These are phyloP conservation scores for Albatrellus sp. DNA, from an alignment of 1,284 basidiomycete genomes.

Conservation along the genomic window DNA sequence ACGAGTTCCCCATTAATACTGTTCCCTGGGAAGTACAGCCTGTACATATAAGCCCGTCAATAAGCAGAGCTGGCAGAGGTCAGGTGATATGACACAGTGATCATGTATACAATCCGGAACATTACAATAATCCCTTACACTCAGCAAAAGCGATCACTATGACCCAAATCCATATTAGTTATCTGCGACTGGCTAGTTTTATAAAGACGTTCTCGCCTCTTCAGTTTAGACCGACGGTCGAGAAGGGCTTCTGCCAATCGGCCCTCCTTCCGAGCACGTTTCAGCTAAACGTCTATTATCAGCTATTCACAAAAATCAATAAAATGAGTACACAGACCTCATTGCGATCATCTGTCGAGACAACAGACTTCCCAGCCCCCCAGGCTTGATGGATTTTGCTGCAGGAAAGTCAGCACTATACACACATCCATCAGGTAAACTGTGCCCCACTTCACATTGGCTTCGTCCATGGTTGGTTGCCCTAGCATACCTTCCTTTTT, in stretches of 20 bases:
- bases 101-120: background rate
- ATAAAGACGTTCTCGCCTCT: constrained; percentile 48
- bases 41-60: no score
- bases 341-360: constrained; percentile 60
- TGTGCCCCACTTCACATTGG: constrained; percentile 50
- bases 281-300: constrained; percentile 36
- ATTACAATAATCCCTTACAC: background rate
- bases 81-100: no score
- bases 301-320: constrained; percentile 1
- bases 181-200: constrained; percentile 13
- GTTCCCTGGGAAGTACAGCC: no score
- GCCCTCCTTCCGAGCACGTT: constrained; percentile 79
- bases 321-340: constrained; percentile 31
- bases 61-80: no score
- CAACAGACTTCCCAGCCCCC: constrained; percentile 70
- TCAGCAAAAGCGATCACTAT: constrained; percentile 62
- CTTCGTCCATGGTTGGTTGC: constrained; percentile 53
- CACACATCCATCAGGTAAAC: background rate
- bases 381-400: constrained; percentile 79
- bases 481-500: constrained; percentile 53
- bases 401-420: constrained; percentile 2
- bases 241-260: constrained; percentile 80
- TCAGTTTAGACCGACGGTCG: constrained; percentile 81
- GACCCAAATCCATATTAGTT: constrained; percentile 5
- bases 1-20: no score